Base-by-base conservation (phyloP, 2,329 filamentous ascomycete species). In the Dothistroma pini region DNA sequence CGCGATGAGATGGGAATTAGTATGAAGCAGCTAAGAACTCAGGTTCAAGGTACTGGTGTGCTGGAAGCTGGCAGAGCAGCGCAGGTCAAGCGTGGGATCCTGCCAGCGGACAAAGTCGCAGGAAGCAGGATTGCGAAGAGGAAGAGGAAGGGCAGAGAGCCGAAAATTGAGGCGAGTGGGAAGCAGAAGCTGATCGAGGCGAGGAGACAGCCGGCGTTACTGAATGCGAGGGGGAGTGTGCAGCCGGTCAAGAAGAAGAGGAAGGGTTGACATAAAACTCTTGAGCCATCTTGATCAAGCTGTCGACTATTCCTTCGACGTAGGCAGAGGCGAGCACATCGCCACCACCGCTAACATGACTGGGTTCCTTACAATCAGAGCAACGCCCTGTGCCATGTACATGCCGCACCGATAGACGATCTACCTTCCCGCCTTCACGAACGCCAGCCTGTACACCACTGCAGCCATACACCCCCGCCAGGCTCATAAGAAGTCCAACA, bases 401-500 rank as follows among this genome's bases (percentile, higher is more conserved):
- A 38, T 10, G 34, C 3, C 34, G 14, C 9, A 2, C 9, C 14
- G 9, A 16, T 3, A 7, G 34, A 10, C 25, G 6, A 2, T 29
- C 11, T 9, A 12, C 11, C 35, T 10, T 38, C 16, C 11, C 16
- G 14, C 16, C 41, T 2, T 6, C n/a, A 14, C 41, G 14, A 3
- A n/a, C 16, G 16, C n/a, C 41, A 19, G 3, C n/a, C 3, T 44
- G 3, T 5, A 44, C 16, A 44, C 38, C 38, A n/a, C 12, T 29
- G 2, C 25, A 6, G n/a, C 41, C n/a, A n/a, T 14, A 8, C n/a
- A n/a, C 16, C 41, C 7, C n/a, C 16, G 14, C 8, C 2, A 8
- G 4, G 14, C 41, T 44, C 16, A 44, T 19, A 44, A 96, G 65
- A 97, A 89, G 75, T 97, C 93, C 74, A 97, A 81, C 69, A 96